These are phyloP conservation scores for Fusarium fracticaudum DNA, from an alignment of 2,329 filamentous ascomycete genomes.

Conservation along the genomic window DNA sequence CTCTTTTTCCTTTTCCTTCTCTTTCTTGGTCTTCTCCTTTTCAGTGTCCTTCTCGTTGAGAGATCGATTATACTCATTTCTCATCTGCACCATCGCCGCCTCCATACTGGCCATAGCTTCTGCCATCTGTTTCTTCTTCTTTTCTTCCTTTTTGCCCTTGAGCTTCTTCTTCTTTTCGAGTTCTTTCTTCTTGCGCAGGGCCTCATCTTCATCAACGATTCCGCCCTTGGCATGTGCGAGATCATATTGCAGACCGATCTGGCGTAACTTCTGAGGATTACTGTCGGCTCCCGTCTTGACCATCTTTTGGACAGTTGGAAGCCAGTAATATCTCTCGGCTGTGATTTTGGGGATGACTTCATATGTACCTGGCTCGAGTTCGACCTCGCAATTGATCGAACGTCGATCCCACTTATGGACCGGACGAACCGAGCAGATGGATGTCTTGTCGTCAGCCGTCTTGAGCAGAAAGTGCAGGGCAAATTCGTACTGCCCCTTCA, in stretches of 20 bases:
- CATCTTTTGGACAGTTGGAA: conserved; percentile 65
- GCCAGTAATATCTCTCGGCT: conserved; percentile 56
- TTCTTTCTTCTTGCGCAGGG: conserved; percentile 43
- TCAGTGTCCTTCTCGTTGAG: conserved; percentile 29
- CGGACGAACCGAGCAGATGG: conserved; percentile 37
- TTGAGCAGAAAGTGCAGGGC: conserved; percentile 56
- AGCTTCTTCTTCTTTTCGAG: conserved; percentile 41
- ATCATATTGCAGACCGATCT: conserved; percentile 68
- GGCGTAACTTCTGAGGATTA: conserved; percentile 71
- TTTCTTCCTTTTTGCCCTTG: conserved; percentile 40
- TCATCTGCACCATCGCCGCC: conserved; percentile 39
- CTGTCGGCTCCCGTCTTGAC: conserved; percentile 58
- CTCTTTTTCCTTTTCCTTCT: conserved; percentile 3
- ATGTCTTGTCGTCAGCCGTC: conserved; percentile 10
- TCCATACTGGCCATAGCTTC: conserved; percentile 43
- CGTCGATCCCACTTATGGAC: conserved; percentile 59
- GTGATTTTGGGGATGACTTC: conserved; percentile 75
- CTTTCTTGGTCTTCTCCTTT: conserved; percentile 11
- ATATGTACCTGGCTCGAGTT: conserved; percentile 74
- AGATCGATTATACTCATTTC: conserved; percentile 31
- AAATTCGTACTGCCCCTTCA: conserved; percentile 57
- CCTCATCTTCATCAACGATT: conserved; percentile 59
- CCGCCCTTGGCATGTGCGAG: conserved; percentile 68
- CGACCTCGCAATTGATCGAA: conserved; percentile 76
- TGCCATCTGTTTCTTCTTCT: conserved; percentile 34